phyloP scores from a whole-genome alignment of 139 green algal species.

The Astrephomene gubernaculifera region DNA sequence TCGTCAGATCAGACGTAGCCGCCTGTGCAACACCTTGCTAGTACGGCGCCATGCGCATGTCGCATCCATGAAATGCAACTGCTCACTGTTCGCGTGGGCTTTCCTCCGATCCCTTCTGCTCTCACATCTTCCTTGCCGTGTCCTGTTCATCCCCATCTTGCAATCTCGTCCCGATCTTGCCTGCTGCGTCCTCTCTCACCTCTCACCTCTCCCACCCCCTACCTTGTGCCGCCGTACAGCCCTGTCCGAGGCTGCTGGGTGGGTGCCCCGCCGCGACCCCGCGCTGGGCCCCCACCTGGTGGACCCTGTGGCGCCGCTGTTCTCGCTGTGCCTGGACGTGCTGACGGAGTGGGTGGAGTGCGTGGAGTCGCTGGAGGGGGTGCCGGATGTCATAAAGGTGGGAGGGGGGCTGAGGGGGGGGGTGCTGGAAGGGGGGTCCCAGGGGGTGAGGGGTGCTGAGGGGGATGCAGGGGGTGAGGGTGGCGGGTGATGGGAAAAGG shows the following conservation, averaged over 20 bases:
- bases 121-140: too few relatives aligned
- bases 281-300: slow-evolving; percentile 36
- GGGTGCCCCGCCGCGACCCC: slow-evolving; percentile 60
- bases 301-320: slow-evolving; percentile 53
- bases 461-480: background rate
- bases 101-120: too few relatives aligned
- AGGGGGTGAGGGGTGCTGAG: background rate
- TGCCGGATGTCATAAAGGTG: slow-evolving; percentile 72
- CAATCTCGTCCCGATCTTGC: too few relatives aligned
- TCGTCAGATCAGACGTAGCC: too few relatives aligned
- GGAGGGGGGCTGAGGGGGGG: background rate
- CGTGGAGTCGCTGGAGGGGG: slow-evolving; percentile 71
- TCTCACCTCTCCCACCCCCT: background rate
- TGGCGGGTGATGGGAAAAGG: background rate
- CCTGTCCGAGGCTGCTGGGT: slow-evolving; percentile 15
- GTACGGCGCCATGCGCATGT: too few relatives aligned
- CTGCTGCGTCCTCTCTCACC: background rate
- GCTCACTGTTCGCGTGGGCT: too few relatives aligned
- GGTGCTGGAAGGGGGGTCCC: background rate
- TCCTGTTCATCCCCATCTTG: too few relatives aligned
- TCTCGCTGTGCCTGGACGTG: slow-evolving; percentile 54
- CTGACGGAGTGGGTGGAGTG: slow-evolving; percentile 71
- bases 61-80: too few relatives aligned
- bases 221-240: background rate
- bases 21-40: too few relatives aligned